These are phyloP conservation scores for Bisporella sp. DNA, from an alignment of 2,329 filamentous ascomycete species.

Conservation along the genomic window DNA sequence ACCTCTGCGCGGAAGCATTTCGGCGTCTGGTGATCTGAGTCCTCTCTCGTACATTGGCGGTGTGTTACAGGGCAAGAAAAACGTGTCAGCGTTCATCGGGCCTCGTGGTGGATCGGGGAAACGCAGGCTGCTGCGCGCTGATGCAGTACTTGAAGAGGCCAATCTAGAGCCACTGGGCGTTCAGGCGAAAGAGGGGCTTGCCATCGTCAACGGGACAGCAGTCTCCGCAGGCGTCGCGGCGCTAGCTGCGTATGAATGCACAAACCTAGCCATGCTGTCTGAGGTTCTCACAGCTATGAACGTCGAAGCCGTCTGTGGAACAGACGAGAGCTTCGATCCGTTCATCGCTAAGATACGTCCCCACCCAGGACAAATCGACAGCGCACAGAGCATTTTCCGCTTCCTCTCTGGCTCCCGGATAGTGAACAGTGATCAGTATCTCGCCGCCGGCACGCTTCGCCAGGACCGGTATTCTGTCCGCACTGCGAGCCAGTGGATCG, in stretches of 20 bases:
- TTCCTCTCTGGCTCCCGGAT: constrained; percentile 40
- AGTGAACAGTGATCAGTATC: constrained; percentile 28
- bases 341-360: constrained; percentile 52
- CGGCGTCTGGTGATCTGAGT: constrained; percentile 49
- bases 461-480: constrained; percentile 61
- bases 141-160: constrained; percentile 27
- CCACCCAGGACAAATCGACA: constrained; percentile 53
- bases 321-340: constrained; percentile 45
- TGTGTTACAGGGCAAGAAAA: constrained; percentile 30
- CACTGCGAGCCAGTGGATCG: constrained; percentile 61
- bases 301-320: constrained; percentile 50
- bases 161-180: constrained; percentile 30
- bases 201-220: constrained; percentile 43
- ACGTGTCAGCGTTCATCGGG: neutral
- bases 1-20: constrained; percentile 49
- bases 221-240: constrained; percentile 36
- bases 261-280: constrained; percentile 43
- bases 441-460: constrained; percentile 30
- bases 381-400: constrained; percentile 43
- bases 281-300: constrained; percentile 55
- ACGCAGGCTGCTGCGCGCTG: neutral
- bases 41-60: constrained; percentile 49
- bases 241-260: constrained; percentile 43
- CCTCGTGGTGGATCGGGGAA: neutral
- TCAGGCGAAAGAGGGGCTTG: constrained; percentile 43